These are phyloP conservation scores for Corrigiola litoralis DNA, from an alignment of 179 eudicot species.

Conservation along the genomic window DNA sequence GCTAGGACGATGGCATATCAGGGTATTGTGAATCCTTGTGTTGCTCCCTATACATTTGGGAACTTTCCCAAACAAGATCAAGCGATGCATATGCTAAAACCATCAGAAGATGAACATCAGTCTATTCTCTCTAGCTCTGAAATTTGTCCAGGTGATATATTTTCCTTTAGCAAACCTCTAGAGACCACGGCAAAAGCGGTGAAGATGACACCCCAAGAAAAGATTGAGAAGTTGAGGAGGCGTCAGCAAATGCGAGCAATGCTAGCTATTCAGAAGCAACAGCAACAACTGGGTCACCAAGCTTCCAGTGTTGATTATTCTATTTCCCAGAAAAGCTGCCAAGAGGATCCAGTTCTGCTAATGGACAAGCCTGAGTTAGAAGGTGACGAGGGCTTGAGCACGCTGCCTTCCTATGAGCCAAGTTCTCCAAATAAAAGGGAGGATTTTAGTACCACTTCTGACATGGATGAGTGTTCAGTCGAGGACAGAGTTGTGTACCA, in stretches of 20 bases:
- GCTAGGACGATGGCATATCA: slow-evolving; percentile 30
- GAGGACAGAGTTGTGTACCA: slow-evolving; percentile 54
- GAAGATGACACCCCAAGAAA: slow-evolving; percentile 80
- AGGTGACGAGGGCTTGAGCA: slow-evolving; percentile 27
- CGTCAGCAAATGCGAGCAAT: slow-evolving; percentile 84
- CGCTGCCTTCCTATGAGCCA: slow-evolving; percentile 33
- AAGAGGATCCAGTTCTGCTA: slow-evolving; percentile 21
- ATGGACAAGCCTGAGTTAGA: slow-evolving; percentile 35
- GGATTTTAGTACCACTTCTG: slow-evolving; percentile 32
- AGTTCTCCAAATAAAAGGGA: slow-evolving; percentile 40
- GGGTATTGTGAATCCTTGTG: slow-evolving; percentile 27
- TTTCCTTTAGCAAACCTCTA: slow-evolving; percentile 28
- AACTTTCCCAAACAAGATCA: slow-evolving; percentile 30
- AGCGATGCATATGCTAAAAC: slow-evolving; percentile 22
- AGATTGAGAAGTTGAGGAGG: slow-evolving; percentile 75
- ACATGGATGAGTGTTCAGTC: slow-evolving; percentile 40
- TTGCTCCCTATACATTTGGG: slow-evolving; percentile 31
- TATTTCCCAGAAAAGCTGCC: slow-evolving; percentile 19
- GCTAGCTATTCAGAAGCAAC: slow-evolving; percentile 82
- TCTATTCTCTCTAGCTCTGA: slow-evolving; percentile 28
- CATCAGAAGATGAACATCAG: slow-evolving; percentile 29
- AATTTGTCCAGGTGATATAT: slow-evolving; percentile 28
- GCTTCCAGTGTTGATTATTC: slow-evolving; percentile 25
- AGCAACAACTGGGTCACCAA: slow-evolving; percentile 46
- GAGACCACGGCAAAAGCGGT: slow-evolving; percentile 25